Percentiles rank a stretch among this genome's conserved stretches.
Conservation (phyloP, 768 basidiomycete species). For the Phylloporus arenicola region DNA sequence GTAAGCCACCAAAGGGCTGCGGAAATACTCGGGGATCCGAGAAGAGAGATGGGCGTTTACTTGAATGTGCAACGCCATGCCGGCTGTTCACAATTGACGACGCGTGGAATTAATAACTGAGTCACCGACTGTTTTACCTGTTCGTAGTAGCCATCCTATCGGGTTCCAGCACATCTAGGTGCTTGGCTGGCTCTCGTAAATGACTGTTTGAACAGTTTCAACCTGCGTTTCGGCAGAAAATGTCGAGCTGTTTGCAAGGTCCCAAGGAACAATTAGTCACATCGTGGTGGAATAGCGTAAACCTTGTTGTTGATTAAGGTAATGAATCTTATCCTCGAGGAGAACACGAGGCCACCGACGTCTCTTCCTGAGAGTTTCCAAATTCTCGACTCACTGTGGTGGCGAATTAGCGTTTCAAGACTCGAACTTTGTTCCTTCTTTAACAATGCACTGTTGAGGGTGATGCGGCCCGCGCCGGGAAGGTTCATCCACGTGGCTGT, state of each 20-base stretch:
- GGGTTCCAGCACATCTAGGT: background rate
- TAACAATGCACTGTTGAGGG: background rate
- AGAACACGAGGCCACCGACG: slow-evolving; percentile 15
- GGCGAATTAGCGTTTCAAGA: background rate
- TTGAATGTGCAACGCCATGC: slow-evolving; percentile 1
- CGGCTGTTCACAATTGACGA: slow-evolving; percentile 6
- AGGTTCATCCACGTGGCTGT: slow-evolving; percentile 14
- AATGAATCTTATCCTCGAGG: slow-evolving; percentile 22
- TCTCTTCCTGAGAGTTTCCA: background rate
- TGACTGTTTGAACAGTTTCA: background rate
- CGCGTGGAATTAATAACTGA: slow-evolving; percentile 1
- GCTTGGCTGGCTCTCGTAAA: background rate
- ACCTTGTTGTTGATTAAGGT: slow-evolving; percentile 6
- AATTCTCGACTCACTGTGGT: background rate
- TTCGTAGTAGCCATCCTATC: background rate
- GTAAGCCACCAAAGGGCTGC: background rate
- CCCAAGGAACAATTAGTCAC: background rate
- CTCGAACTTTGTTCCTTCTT: background rate
- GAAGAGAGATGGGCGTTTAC: slow-evolving; percentile 1
- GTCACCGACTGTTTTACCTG: background rate
- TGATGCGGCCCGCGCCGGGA: too few relatives aligned
- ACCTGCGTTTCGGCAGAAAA: background rate
- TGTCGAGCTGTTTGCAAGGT: background rate
- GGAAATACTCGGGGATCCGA: slow-evolving; percentile 3
- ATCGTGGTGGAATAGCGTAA: slow-evolving; percentile 11